These are phyloP conservation scores for Biscogniauxia mediterranea DNA, from an alignment of 2,329 filamentous ascomycete genomes.

Conservation along the genomic window DNA sequence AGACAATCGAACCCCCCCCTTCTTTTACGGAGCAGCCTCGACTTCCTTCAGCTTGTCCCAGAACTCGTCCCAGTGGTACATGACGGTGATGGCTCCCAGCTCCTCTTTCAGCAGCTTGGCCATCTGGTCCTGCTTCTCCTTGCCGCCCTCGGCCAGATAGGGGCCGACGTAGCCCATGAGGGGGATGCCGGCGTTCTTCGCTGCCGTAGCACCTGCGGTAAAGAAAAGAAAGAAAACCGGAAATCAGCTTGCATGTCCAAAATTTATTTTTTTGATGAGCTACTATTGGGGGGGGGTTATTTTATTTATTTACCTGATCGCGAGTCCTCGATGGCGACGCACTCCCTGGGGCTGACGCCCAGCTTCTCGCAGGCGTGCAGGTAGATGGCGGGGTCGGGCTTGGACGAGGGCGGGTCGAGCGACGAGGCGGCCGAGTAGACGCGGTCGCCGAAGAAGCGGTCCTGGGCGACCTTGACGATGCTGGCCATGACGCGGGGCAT, in stretches of 20 bases:
- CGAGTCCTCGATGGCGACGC: constrained; percentile 83
- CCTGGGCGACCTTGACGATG: constrained; percentile 75
- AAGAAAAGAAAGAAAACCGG: too few species aligned
- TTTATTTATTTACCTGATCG: constrained; percentile 3
- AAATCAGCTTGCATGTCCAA: background rate
- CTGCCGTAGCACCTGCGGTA: constrained; percentile 29
- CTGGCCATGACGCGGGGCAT: constrained; percentile 74
- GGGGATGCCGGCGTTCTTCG: constrained; percentile 73
- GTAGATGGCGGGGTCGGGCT: constrained; percentile 90
- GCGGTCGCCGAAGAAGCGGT: constrained; percentile 74
- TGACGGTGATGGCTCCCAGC: constrained; percentile 61
- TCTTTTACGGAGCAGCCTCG: constrained; percentile 27
- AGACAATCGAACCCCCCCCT: too few species aligned
- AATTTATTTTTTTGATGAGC: too few species aligned
- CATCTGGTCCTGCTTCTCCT: constrained; percentile 64
- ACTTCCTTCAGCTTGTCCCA: constrained; percentile 46
- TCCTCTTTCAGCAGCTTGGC: constrained; percentile 55
- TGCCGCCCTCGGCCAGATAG: constrained; percentile 50
- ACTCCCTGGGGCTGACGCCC: constrained; percentile 68
- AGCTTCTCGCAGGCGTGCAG: constrained; percentile 72
- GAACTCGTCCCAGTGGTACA: constrained; percentile 59
- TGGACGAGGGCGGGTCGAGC: constrained; percentile 76
- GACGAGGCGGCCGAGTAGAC: constrained; percentile 83
- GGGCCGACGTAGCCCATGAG: constrained; percentile 84
- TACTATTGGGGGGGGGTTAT: too few species aligned